Percentiles rank a stretch among this genome's conserved stretches.
Conservation (phyloP, 305 asterid genomes). For the Fraxinus paxiana region DNA sequence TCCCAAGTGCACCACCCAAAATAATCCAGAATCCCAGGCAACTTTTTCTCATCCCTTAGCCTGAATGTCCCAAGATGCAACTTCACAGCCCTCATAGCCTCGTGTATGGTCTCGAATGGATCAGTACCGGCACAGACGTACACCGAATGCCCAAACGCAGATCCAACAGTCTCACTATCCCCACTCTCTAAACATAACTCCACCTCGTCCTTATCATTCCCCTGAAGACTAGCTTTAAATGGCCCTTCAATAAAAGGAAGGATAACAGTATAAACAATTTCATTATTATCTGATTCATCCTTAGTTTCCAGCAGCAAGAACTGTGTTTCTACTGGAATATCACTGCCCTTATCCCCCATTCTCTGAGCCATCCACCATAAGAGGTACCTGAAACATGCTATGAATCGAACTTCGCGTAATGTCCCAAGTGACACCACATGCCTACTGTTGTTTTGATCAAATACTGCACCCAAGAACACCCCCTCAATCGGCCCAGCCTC, state of each 20-base stretch:
- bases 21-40: conserved; percentile 41
- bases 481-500: conserved; percentile 38
- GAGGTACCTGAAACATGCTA: conserved; percentile 38
- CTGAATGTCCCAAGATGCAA: conserved; percentile 40
- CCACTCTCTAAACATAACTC: conserved; percentile 51
- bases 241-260: conserved; percentile 45
- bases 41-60: conserved; percentile 43
- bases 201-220: conserved; percentile 39
- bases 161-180: conserved; percentile 30
- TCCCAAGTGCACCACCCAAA: conserved; percentile 64
- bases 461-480: conserved; percentile 25
- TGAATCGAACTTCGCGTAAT: conserved; percentile 34
- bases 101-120: conserved; percentile 40
- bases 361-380: conserved; percentile 55
- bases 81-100: conserved; percentile 35
- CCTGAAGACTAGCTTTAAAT: conserved; percentile 42
- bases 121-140: conserved; percentile 40
- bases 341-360: conserved; percentile 44
- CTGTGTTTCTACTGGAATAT: conserved; percentile 46
- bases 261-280: conserved; percentile 30
- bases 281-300: conserved; percentile 20
- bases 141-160: conserved; percentile 34
- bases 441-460: conserved; percentile 17
- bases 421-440: conserved; percentile 40
- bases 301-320: conserved; percentile 40